A percentile compares a stretch with the other conserved stretches of the same genome.
phyloP scores from a whole-genome alignment of 108 stramenopile species.

The Nitzschia sp. region DNA sequence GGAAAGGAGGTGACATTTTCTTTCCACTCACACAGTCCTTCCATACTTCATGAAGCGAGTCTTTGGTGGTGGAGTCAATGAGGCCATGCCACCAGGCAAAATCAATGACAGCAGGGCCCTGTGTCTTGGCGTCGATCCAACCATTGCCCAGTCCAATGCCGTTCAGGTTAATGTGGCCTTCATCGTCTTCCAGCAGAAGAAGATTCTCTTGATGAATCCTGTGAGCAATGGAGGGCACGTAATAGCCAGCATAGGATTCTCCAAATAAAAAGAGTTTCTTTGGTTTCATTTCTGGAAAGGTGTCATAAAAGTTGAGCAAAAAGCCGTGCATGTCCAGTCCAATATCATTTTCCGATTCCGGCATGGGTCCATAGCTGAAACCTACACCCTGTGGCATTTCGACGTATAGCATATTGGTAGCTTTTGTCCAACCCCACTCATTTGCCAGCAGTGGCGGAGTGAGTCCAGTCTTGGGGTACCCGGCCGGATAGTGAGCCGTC shows the following conservation, averaged over 20 bases:
- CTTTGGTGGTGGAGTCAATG: constrained; percentile 58
- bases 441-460: constrained; percentile 28
- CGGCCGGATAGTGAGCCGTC: constrained; percentile 28
- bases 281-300: constrained; percentile 25
- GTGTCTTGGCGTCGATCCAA: constrained; percentile 67
- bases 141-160: constrained; percentile 73
- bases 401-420: constrained; percentile 74
- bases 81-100: constrained; percentile 82
- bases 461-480: constrained; percentile 15
- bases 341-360: constrained; percentile 51
- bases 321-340: constrained; percentile 46
- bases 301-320: constrained; percentile 45
- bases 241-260: constrained; percentile 82
- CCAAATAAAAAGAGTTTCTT: constrained; percentile 79
- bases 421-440: constrained; percentile 40
- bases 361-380: constrained; percentile 57
- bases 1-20: constrained; percentile 46
- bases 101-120: constrained; percentile 73
- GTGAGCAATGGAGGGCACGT: constrained; percentile 75
- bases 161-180: constrained; percentile 36
- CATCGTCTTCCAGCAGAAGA: background rate
- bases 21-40: constrained; percentile 40
- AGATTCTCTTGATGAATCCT: constrained; percentile 54
- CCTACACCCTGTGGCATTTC: constrained; percentile 83
- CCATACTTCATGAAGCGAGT: constrained; percentile 49